Evolutionary conservation across 306 rosid species (phyloP).

Genomic region (Neltuma alba): DNA sequence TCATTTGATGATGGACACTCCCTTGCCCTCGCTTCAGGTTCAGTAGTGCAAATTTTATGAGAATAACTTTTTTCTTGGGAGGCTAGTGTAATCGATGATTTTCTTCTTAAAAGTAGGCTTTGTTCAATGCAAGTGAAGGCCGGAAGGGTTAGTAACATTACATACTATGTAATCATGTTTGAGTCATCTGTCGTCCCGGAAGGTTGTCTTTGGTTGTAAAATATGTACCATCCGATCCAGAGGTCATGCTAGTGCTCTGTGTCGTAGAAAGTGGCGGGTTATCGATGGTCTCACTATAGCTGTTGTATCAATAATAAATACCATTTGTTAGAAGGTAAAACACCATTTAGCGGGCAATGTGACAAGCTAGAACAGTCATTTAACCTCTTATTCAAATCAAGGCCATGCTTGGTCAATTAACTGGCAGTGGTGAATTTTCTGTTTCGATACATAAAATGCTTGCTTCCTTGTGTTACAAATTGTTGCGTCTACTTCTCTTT

Average conservation of each 20-base stretch:
- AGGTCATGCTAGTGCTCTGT: not conserved
- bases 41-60: conserved; percentile 19
- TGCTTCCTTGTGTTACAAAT: too few species aligned
- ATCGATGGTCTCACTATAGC: not conserved
- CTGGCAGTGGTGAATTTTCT: too few species aligned
- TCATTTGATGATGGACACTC: conserved; percentile 77
- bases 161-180: not conserved
- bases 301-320: not conserved
- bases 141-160: not conserved
- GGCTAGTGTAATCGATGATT: not conserved
- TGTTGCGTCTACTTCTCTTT: too few species aligned
- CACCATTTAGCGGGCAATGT: not conserved
- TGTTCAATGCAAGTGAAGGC: not conserved
- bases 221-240: not conserved
- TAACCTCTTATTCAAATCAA: too few species aligned
- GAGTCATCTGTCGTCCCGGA: too few species aligned
- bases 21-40: conserved; percentile 79
- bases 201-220: not conserved
- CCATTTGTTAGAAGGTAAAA: not conserved
- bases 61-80: conserved; percentile 23
- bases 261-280: not conserved
- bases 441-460: too few species aligned
- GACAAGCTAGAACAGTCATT: too few species aligned
- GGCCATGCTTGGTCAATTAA: too few species aligned
- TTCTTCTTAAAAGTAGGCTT: not conserved